Percentiles rank a stretch among this genome's conserved stretches.
Conservation (phyloP, 768 basidiomycete species). For the Suillus plorans region DNA sequence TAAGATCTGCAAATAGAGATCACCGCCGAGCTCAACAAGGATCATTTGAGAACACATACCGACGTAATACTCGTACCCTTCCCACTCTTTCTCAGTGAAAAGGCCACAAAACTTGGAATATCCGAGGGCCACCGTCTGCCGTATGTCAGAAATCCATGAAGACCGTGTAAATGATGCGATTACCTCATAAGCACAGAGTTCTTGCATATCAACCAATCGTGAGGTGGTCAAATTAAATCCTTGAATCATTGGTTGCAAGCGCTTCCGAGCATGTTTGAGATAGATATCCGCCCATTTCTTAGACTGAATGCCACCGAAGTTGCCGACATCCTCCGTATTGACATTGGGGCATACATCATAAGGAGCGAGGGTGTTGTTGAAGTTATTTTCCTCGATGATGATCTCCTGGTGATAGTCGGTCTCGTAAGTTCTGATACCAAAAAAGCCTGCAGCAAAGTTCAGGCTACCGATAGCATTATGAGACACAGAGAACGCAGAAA, state of each 20-base stretch:
- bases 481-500: slow-evolving; percentile 20
- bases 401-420: slow-evolving; percentile 47
- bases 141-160: neutral
- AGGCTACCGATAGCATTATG: slow-evolving; percentile 20
- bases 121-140: slow-evolving; percentile 47
- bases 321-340: slow-evolving; percentile 22
- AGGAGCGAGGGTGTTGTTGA: slow-evolving; percentile 50
- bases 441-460: slow-evolving; percentile 54
- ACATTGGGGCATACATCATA: slow-evolving; percentile 35
- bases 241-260: slow-evolving; percentile 32
- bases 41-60: slow-evolving; percentile 19
- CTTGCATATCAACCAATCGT: slow-evolving; percentile 36
- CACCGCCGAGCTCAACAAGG: neutral
- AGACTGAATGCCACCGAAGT: slow-evolving; percentile 22
- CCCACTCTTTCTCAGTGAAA: slow-evolving; percentile 54
- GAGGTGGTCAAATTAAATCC: slow-evolving; percentile 31
- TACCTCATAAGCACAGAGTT: slow-evolving; percentile 41
- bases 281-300: slow-evolving; percentile 40
- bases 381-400: slow-evolving; percentile 42
- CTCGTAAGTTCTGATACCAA: slow-evolving; percentile 40
- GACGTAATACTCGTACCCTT: slow-evolving; percentile 43
- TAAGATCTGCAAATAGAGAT: slow-evolving; percentile 1
- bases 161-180: neutral
- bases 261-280: slow-evolving; percentile 35
- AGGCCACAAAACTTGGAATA: slow-evolving; percentile 49